phyloP scores from a whole-genome alignment of 169 alveolate genomes.

The Besnoitia besnoiti region DNA sequence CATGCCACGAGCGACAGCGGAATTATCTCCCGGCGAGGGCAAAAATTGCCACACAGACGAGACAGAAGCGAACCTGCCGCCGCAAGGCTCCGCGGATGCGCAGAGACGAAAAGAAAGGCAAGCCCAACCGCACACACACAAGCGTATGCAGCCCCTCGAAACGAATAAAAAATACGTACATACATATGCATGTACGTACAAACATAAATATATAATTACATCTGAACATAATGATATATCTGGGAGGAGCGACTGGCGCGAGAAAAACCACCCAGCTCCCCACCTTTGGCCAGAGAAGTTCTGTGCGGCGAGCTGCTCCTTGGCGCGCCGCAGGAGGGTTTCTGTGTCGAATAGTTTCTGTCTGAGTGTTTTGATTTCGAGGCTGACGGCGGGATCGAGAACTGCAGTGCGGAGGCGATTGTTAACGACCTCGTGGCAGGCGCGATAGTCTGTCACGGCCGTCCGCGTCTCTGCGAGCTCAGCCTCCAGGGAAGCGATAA shows the following conservation, averaged over 20 bases:
- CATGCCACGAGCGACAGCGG: too few relatives aligned
- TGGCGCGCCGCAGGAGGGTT: slow-evolving; percentile 67
- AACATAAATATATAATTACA: neutral
- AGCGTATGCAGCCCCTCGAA: neutral
- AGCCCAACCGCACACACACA: too few relatives aligned
- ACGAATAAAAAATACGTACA: neutral
- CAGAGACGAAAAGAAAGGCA: too few relatives aligned
- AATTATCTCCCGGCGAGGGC: too few relatives aligned
- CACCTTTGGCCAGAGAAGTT: slow-evolving; percentile 75
- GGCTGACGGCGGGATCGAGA: slow-evolving; percentile 72
- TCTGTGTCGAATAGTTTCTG: slow-evolving; percentile 71
- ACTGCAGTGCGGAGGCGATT: slow-evolving; percentile 53
- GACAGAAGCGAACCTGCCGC: too few relatives aligned
- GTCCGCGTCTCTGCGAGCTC: slow-evolving; percentile 28
- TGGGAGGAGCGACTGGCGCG: too few relatives aligned
- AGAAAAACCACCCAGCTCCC: too few relatives aligned
- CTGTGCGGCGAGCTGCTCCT: slow-evolving; percentile 74
- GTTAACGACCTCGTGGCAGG: neutral
- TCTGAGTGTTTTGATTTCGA: slow-evolving; percentile 74
- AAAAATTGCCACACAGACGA: too few relatives aligned
- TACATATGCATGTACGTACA: neutral
- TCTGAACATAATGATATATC: too few relatives aligned
- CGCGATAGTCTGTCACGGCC: neutral
- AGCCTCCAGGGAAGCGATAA: slow-evolving; percentile 46
- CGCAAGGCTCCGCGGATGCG: too few relatives aligned